Base-by-base conservation (phyloP, 495 filamentous ascomycete species). In the Daldinia childiae region DNA sequence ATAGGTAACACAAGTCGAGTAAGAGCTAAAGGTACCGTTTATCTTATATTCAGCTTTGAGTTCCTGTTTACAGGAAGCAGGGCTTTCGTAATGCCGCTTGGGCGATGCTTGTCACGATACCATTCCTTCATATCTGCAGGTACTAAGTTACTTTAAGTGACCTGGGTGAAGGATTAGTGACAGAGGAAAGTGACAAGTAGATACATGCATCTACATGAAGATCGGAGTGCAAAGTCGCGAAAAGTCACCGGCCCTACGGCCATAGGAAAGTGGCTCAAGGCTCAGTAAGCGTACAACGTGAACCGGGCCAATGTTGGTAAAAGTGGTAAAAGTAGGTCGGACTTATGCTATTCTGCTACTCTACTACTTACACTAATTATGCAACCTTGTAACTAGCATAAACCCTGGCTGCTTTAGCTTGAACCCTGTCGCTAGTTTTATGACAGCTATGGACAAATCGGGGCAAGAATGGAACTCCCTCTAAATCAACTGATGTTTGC, bases 161-260 rank as follows among this genome's bases (percentile, higher is more conserved):
- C 55, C 21, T 65, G 8, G 45, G 45, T 36, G 36, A 65, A 62
- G 61, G 60, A 73, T 68, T 32, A 48, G 21, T 48, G 21, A 3
- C 17, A 48, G 19, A 48, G 51, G 34, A 34, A 43, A 73, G 71
- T 73, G 66, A 73, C 71, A 62, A 48, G 62, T 11, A 73, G 71
- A 58, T 73, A 73, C 71, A 69, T 69, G 11, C 24, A 27, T 17
- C 66, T 73, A 73, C 71, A 73, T 73, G 24, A 43, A 26, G 57
- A 73, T 69, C 71, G 71, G 71, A 51, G 66, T 73, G 52, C 51
- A 73, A 60, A 69, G 71, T 73, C 66, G 71, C 71, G 64, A 73
- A 60, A 69, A 66, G 71, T 69, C 41, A 32, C 71, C 71, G 62
- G 64, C 70, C 50, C 58, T 32, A 45, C 71, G 62, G 64, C 71